A percentile compares a stretch with the other conserved stretches of the same genome.
phyloP scores from a whole-genome alignment of 257 asterid species.

The Anisodus tanguticus region DNA sequence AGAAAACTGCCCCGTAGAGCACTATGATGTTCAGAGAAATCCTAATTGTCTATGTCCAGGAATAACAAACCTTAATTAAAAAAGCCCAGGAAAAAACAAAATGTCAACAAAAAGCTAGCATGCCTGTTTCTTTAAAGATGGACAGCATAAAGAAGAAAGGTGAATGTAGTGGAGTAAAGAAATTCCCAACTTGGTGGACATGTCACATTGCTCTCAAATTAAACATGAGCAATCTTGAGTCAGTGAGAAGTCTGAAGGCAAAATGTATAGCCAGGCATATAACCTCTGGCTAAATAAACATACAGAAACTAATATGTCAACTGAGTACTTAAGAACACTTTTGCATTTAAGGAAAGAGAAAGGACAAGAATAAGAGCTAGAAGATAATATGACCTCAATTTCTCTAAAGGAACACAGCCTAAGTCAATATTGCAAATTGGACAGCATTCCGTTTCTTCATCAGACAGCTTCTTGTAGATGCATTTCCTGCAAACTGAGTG shows the following conservation, averaged over 20 bases:
- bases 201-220: slow-evolving; percentile 4
- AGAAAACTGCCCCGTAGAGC: neutral
- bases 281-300: neutral
- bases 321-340: slow-evolving; percentile 11
- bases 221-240: neutral
- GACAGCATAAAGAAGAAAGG: neutral
- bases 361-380: slow-evolving; percentile 28
- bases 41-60: neutral
- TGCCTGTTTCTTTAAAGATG: neutral
- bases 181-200: neutral
- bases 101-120: neutral
- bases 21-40: neutral
- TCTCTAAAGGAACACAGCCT: slow-evolving; percentile 89
- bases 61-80: neutral
- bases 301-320: slow-evolving; percentile 9
- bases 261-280: neutral
- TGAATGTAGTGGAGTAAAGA: neutral
- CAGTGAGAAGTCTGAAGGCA: neutral
- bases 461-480: slow-evolving; percentile 78
- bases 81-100: neutral
- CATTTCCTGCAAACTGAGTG: slow-evolving; percentile 89
- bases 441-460: slow-evolving; percentile 87
- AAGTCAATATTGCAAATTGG: slow-evolving; percentile 86
- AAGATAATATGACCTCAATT: slow-evolving; percentile 69
- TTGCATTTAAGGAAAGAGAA: slow-evolving; percentile 8